Evolutionary conservation across 257 asterid species (phyloP).

Genomic region (Petrea volubilis): DNA sequence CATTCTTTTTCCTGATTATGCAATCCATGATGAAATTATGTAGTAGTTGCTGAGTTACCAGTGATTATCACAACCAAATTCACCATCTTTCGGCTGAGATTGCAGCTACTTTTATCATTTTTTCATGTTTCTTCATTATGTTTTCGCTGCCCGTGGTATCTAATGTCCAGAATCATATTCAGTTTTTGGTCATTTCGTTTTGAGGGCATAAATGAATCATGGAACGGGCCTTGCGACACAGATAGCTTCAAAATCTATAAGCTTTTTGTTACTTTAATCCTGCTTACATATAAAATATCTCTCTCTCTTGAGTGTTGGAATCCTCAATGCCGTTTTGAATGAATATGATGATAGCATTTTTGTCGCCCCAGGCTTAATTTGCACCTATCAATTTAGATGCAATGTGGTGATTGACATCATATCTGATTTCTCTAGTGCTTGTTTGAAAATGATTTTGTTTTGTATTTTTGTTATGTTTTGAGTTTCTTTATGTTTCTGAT

Average conservation of each 20-base stretch:
- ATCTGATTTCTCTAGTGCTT: constrained; percentile 33
- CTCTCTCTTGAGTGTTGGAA: not conserved
- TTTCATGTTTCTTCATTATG: not conserved
- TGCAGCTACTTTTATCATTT: constrained; percentile 20
- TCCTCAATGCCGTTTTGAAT: not conserved
- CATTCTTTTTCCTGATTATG: not conserved
- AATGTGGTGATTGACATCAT: constrained; percentile 50
- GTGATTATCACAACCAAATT: constrained; percentile 48
- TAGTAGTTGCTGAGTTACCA: constrained; percentile 29
- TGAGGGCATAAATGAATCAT: constrained; percentile 47
- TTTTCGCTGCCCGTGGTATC: constrained; percentile 52
- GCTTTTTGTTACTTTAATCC: constrained; percentile 56
- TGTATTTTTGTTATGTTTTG: not conserved
- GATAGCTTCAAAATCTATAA: constrained; percentile 36
- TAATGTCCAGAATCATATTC: constrained; percentile 41
- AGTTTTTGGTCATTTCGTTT: constrained; percentile 60
- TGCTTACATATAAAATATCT: constrained; percentile 27
- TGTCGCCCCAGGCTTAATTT: constrained; percentile 66
- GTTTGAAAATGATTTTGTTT: not conserved
- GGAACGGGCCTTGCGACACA: constrained; percentile 71
- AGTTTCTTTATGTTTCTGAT: not conserved
- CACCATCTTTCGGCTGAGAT: constrained; percentile 96
- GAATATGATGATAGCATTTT: constrained; percentile 37
- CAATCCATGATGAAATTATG: constrained; percentile 52
- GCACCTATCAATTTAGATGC: constrained; percentile 33